Conservation (phyloP, 2,329 filamentous ascomycete species). For the Clonostachys chloroleuca region DNA sequence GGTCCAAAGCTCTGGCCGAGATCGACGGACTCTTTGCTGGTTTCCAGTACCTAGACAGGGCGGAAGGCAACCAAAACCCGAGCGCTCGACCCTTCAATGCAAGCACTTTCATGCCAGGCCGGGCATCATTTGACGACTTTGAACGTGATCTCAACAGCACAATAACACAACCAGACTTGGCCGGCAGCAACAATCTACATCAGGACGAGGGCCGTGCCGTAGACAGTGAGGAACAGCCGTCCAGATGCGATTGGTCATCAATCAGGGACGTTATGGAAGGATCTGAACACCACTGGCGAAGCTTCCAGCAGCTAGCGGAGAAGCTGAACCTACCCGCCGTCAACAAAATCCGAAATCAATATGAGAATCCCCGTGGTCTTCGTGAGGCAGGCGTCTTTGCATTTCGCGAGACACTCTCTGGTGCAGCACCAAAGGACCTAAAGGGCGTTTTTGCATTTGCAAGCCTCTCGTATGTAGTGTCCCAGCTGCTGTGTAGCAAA, state of each 20-base stretch:
- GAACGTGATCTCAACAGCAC: too few species aligned
- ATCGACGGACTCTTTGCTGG: slow-evolving; percentile 8
- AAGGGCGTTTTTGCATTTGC: slow-evolving; percentile 9
- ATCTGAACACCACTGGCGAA: slow-evolving; percentile 3
- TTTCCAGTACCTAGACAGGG: slow-evolving; percentile 4
- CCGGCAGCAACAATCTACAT: not conserved
- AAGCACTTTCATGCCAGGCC: too few species aligned
- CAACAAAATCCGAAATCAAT: slow-evolving; percentile 2
- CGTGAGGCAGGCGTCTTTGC: slow-evolving; percentile 8
- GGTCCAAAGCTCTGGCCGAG: slow-evolving; percentile 4
- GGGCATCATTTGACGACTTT: too few species aligned
- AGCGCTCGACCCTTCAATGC: not conserved
- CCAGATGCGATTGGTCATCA: not conserved
- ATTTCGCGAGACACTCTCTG: slow-evolving; percentile 9
- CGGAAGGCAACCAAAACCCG: not conserved
- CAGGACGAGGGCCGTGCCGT: not conserved
- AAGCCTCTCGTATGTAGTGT: slow-evolving; percentile 11
- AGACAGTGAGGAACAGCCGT: not conserved
- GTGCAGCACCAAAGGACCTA: not conserved
- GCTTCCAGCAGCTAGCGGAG: slow-evolving; percentile 1
- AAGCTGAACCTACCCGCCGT: slow-evolving; percentile 1
- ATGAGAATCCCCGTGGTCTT: slow-evolving; percentile 5
- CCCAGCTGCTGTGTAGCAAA: not conserved
- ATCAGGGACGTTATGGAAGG: not conserved
- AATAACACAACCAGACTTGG: too few species aligned